Evolutionary conservation across 2,329 filamentous ascomycete genomes (phyloP).

Genomic region (Aspergillus fumigatiaffinis): DNA sequence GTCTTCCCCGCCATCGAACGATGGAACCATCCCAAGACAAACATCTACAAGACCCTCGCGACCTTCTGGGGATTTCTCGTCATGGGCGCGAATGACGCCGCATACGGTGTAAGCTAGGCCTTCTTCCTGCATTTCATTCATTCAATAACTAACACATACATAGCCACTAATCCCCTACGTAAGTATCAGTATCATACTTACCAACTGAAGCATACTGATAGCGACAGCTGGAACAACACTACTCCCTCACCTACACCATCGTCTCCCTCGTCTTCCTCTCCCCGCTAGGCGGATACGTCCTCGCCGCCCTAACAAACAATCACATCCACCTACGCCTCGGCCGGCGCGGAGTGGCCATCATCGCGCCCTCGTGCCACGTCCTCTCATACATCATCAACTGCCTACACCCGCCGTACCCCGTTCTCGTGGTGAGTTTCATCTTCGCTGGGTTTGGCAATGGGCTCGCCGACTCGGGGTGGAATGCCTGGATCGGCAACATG

Average conservation of each 20-base stretch:
- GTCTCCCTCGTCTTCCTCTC: conserved; percentile 49
- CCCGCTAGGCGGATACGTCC: conserved; percentile 45
- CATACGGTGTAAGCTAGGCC: conserved; percentile 49
- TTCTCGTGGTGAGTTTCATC: conserved; percentile 38
- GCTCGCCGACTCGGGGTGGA: conserved; percentile 53
- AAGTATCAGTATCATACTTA: conserved; percentile 20
- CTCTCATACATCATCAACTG: conserved; percentile 35
- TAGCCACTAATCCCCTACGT: conserved; percentile 50
- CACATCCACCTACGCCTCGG: conserved; percentile 47
- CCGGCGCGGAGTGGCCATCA: conserved; percentile 66
- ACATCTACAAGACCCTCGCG: conserved; percentile 48
- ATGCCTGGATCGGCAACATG: conserved; percentile 67
- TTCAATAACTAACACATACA: background rate
- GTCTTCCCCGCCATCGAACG: conserved; percentile 4
- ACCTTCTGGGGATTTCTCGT: conserved; percentile 58
- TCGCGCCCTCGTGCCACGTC: conserved; percentile 53
- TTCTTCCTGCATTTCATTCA: background rate
- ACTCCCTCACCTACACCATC: conserved; percentile 45
- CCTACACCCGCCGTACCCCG: conserved; percentile 40
- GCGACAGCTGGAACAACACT: conserved; percentile 42
- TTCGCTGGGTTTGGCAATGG: conserved; percentile 42
- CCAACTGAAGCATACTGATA: background rate
- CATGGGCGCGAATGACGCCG: conserved; percentile 57
- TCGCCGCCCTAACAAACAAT: conserved; percentile 45
- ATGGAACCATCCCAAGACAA: conserved; percentile 50